Conservation (phyloP, 2,329 filamentous ascomycete species). For the Ceratocystis huliohia region DNA sequence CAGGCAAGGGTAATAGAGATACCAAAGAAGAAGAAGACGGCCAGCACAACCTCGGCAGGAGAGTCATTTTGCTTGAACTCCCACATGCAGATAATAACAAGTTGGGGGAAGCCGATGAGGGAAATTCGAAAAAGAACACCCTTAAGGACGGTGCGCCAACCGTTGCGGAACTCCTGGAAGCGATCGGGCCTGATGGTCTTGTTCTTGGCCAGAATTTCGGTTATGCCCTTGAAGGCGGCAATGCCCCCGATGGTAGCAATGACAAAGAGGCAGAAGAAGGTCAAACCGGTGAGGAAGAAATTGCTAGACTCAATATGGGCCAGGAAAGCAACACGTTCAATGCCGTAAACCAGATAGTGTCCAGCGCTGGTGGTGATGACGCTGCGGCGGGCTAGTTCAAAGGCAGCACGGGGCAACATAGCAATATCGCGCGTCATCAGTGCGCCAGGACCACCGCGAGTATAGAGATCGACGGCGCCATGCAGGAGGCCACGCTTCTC, state of each 20-base stretch:
- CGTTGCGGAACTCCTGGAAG: constrained; percentile 86
- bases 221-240: constrained; percentile 64
- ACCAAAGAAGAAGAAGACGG: constrained; percentile 76
- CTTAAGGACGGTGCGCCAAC: constrained; percentile 85
- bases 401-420: constrained; percentile 36
- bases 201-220: constrained; percentile 61
- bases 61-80: constrained; percentile 82
- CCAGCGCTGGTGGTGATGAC: constrained; percentile 43
- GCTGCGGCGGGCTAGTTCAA: constrained; percentile 39
- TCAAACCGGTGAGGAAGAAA: constrained; percentile 80
- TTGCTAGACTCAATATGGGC: constrained; percentile 79
- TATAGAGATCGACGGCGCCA: constrained; percentile 30
- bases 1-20: constrained; percentile 66
- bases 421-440: constrained; percentile 38
- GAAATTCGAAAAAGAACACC: constrained; percentile 85
- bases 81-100: constrained; percentile 84
- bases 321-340: constrained; percentile 78
- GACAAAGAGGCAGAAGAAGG: constrained; percentile 80
- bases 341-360: constrained; percentile 58
- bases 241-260: constrained; percentile 61
- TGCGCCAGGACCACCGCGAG: constrained; percentile 33
- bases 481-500: constrained; percentile 45
- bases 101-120: constrained; percentile 82
- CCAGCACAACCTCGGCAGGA: constrained; percentile 70
- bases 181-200: constrained; percentile 72